These are phyloP conservation scores for Quercus wislizeni DNA, from an alignment of 306 rosid species.

Conservation along the genomic window DNA sequence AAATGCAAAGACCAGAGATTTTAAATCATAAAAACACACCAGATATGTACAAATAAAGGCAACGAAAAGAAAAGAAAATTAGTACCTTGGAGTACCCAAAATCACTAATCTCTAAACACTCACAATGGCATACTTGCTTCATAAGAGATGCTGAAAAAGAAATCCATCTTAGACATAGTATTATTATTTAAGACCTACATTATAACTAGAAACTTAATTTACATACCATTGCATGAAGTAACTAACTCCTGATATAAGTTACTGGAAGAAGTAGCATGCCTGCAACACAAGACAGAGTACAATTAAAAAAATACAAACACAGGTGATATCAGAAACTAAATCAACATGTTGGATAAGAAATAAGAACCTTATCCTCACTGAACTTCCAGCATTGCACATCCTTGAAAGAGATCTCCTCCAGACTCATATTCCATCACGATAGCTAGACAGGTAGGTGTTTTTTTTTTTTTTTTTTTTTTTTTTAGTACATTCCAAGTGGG, in stretches of 20 bases:
- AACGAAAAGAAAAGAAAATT: background rate
- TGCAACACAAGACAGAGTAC: conserved; percentile 28
- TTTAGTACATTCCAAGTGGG: too few species aligned
- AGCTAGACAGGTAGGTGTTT: conserved; percentile 74
- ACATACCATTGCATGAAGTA: conserved; percentile 82
- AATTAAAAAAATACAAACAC: conserved; percentile 20
- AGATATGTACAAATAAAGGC: background rate
- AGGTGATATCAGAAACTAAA: conserved; percentile 14
- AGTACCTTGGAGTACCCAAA: conserved; percentile 89
- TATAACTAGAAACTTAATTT: conserved; percentile 3
- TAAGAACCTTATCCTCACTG: conserved; percentile 85
- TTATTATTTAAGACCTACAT: background rate
- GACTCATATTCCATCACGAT: conserved; percentile 95
- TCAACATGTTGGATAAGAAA: background rate
- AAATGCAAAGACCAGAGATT: background rate
- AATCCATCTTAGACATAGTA: conserved; percentile 16
- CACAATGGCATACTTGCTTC: conserved; percentile 94
- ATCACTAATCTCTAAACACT: conserved; percentile 83
- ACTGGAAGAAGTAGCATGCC: conserved; percentile 97
- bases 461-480: too few species aligned
- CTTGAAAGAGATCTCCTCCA: conserved; percentile 94
- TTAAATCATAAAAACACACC: background rate
- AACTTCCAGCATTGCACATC: conserved; percentile 95
- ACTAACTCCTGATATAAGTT: conserved; percentile 94
- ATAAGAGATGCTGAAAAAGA: conserved; percentile 24